These are phyloP conservation scores for Calonectria fujianensis DNA, from an alignment of 2,329 filamentous ascomycete species.

Conservation along the genomic window DNA sequence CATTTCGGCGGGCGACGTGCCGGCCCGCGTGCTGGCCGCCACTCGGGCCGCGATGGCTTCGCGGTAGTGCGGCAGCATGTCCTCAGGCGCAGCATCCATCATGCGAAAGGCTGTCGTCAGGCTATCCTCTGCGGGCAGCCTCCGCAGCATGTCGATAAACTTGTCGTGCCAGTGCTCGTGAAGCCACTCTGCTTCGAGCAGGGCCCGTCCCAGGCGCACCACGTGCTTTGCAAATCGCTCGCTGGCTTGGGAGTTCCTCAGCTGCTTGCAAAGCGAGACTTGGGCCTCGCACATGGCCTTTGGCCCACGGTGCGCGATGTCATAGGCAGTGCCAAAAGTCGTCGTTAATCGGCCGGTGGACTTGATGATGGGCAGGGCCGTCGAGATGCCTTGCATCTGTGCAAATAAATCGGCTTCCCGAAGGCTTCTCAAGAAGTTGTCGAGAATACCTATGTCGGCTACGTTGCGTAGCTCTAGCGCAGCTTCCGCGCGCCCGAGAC, in stretches of 20 bases:
- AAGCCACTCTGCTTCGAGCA: conserved; percentile 38
- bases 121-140: conserved; percentile 24
- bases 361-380: conserved; percentile 19
- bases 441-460: conserved; percentile 5
- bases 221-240: conserved; percentile 37
- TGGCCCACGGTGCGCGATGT: conserved; percentile 30
- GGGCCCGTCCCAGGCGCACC: conserved; percentile 30
- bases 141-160: conserved; percentile 31
- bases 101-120: conserved; percentile 31
- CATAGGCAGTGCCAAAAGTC: conserved; percentile 24
- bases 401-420: conserved; percentile 11
- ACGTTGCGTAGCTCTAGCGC: conserved; percentile 21
- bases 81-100: conserved; percentile 18
- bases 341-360: conserved; percentile 31
- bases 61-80: conserved; percentile 13
- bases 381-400: conserved; percentile 25
- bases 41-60: conserved; percentile 35
- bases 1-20: background rate
- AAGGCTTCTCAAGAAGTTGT: conserved; percentile 1
- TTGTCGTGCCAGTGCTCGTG: conserved; percentile 35
- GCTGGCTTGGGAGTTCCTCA: conserved; percentile 19
- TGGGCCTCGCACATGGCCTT: conserved; percentile 22
- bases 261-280: conserved; percentile 20
- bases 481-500: conserved; percentile 30
- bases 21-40: conserved; percentile 16